Percentiles rank a stretch among this genome's conserved stretches.
Evolutionary conservation across 352 stramenopile genomes (phyloP).

Genomic region (Phytophthora fragariaefolia): DNA sequence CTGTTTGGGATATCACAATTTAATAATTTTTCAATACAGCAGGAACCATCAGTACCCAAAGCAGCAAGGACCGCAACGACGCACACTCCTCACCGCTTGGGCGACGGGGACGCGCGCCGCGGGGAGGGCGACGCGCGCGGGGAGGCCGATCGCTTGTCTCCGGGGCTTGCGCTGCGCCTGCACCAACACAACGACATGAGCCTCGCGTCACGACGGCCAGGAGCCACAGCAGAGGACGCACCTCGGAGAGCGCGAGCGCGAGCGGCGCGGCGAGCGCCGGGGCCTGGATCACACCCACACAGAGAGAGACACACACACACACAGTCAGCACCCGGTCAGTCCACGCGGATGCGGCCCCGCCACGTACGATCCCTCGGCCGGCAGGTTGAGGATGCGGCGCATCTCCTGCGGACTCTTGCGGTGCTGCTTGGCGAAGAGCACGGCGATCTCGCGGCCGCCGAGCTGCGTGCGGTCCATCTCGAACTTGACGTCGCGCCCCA

Average conservation of each 20-base stretch:
- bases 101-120: conserved; percentile 28
- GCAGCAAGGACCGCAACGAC: not conserved
- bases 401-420: conserved; percentile 84
- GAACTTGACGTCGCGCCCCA: conserved; percentile 76
- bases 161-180: conserved; percentile 33
- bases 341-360: no score
- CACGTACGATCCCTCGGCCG: conserved; percentile 28
- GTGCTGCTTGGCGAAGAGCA: conserved; percentile 80
- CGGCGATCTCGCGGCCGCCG: conserved; percentile 74
- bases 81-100: conserved; percentile 24
- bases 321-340: no score
- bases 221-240: not conserved
- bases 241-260: conserved; percentile 35
- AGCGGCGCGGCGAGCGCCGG: conserved; percentile 25
- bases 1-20: not conserved
- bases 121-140: conserved; percentile 20
- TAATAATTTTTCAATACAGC: no score
- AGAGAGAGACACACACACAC: not conserved
- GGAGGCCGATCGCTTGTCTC: conserved; percentile 19
- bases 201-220: not conserved
- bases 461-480: conserved; percentile 76
- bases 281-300: conserved; percentile 9
- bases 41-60: not conserved
- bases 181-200: not conserved
- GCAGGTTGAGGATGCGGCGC: conserved; percentile 47